Conservation (phyloP, 768 basidiomycete genomes). For the Suillus alpinus region DNA sequence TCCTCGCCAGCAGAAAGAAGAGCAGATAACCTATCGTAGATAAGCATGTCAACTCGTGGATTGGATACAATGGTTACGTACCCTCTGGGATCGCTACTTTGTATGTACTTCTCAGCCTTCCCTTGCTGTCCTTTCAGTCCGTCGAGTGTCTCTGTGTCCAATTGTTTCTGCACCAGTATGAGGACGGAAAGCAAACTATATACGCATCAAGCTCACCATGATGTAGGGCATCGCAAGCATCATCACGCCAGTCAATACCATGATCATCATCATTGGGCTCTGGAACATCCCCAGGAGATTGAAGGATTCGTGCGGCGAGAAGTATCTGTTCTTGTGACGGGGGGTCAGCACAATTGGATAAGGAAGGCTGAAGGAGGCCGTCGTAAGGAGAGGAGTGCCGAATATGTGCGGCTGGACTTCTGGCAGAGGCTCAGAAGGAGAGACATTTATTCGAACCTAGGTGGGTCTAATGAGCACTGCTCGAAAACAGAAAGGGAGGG, state of each 20-base stretch:
- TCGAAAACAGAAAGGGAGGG: slow-evolving; percentile 1
- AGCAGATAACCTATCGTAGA: slow-evolving; percentile 38
- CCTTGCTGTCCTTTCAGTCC: slow-evolving; percentile 63
- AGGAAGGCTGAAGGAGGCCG: slow-evolving; percentile 50
- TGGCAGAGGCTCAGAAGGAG: slow-evolving; percentile 38
- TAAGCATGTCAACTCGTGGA: slow-evolving; percentile 4
- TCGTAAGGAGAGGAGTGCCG: slow-evolving; percentile 66
- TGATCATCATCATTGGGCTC: slow-evolving; percentile 83
- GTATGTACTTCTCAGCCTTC: slow-evolving; percentile 53
- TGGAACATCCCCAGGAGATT: slow-evolving; percentile 73
- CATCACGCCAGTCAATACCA: slow-evolving; percentile 64
- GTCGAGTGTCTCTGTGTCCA: slow-evolving; percentile 68
- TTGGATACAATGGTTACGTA: slow-evolving; percentile 27
- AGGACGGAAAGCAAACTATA: background rate
- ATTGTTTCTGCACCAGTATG: slow-evolving; percentile 53
- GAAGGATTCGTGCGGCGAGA: slow-evolving; percentile 69
- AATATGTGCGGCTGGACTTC: slow-evolving; percentile 63
- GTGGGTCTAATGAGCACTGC: slow-evolving; percentile 7
- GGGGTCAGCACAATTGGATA: slow-evolving; percentile 61
- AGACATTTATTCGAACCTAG: slow-evolving; percentile 70
- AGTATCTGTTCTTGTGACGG: slow-evolving; percentile 58
- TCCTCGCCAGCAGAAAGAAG: slow-evolving; percentile 42
- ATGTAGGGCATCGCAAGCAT: slow-evolving; percentile 74
- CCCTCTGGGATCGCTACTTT: slow-evolving; percentile 62
- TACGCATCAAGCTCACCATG: slow-evolving; percentile 45